phyloP scores from a whole-genome alignment of 176 grass and related monocot species.

The Bothriochloa decipiens region DNA sequence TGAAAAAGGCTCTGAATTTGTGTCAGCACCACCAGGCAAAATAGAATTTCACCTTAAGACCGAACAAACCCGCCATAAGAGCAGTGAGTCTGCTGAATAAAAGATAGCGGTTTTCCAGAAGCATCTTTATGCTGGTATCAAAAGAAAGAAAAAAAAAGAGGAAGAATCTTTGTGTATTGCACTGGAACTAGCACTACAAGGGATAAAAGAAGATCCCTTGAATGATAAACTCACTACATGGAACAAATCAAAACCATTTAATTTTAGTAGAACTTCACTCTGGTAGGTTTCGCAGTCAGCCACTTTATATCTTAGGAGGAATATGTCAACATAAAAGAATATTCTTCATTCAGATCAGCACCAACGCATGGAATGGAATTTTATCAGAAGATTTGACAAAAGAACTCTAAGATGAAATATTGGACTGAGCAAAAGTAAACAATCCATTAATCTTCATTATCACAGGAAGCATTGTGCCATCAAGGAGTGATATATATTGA shows the following conservation, averaged over 20 bases:
- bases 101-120: not conserved
- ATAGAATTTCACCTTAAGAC: not conserved
- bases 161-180: not conserved
- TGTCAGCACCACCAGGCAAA: not conserved
- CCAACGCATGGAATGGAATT: not conserved
- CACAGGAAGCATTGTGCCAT: not conserved
- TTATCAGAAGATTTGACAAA: not conserved
- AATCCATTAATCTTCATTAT: not conserved
- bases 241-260: not conserved
- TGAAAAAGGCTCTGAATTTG: not conserved
- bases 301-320: not conserved
- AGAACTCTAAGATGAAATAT: not conserved
- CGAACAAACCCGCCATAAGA: not conserved
- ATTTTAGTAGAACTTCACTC: constrained; percentile 22
- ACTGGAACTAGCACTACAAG: not conserved
- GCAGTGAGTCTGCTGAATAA: not conserved
- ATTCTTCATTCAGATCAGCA: constrained; percentile 19
- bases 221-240: not conserved
- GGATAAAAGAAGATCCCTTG: not conserved
- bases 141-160: not conserved
- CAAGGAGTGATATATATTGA: not conserved
- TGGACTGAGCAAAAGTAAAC: not conserved
- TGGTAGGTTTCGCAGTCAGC: not conserved
- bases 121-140: not conserved
- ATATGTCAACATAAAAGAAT: constrained; percentile 27